phyloP scores from a whole-genome alignment of 2,329 filamentous ascomycete genomes.

The Calonectria montana region DNA sequence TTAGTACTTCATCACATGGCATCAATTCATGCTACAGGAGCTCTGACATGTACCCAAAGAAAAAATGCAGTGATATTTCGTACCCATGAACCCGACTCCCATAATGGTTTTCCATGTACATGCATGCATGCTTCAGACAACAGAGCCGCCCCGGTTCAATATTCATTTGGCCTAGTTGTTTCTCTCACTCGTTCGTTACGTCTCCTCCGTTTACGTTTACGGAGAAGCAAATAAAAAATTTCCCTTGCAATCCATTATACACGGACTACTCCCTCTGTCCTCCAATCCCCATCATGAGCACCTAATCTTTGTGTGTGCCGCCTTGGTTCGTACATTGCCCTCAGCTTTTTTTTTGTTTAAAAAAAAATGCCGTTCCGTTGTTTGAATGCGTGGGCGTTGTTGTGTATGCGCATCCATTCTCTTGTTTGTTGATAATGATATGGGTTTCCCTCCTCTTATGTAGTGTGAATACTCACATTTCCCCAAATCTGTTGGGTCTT shows the following conservation, averaged over 20 bases:
- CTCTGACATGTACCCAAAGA: constrained; percentile 20
- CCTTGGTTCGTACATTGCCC: constrained; percentile 14
- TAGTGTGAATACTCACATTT: not conserved
- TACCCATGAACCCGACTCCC: constrained; percentile 42
- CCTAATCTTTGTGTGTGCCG: not conserved
- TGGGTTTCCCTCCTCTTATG: not conserved
- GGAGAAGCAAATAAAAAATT: not conserved
- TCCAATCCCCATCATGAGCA: not conserved
- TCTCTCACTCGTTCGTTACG: constrained; percentile 6
- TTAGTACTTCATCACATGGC: not conserved
- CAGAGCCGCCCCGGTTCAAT: constrained; percentile 27
- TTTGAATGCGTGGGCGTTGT: constrained; percentile 14
- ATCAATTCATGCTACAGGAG: not conserved
- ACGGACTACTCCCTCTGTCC: constrained; percentile 19
- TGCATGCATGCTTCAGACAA: constrained; percentile 37
- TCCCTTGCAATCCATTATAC: constrained; percentile 33
- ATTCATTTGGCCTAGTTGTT: constrained; percentile 11
- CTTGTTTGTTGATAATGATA: not conserved
- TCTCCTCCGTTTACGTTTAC: not conserved
- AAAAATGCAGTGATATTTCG: constrained; percentile 42
- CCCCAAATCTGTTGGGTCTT: not conserved
- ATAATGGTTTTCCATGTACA: constrained; percentile 41
- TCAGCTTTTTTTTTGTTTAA: not conserved
- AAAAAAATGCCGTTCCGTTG: not conserved
- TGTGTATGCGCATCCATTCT: not conserved